phyloP scores from a whole-genome alignment of 2,329 filamentous ascomycete species.

The Colletotrichum godetiae region DNA sequence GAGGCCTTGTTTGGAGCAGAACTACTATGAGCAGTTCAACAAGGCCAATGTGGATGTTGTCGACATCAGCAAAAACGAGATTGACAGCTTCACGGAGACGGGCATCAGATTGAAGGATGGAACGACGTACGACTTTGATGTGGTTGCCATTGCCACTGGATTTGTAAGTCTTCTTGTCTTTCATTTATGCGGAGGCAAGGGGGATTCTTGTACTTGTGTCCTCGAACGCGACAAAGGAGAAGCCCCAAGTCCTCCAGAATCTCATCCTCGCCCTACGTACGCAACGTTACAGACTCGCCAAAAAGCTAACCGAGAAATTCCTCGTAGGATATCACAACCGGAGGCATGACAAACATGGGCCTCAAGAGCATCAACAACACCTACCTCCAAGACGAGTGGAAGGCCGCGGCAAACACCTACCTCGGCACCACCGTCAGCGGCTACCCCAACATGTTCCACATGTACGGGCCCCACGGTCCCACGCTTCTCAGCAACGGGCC shows the following conservation, averaged over 20 bases:
- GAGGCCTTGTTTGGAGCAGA: slow-evolving; percentile 55
- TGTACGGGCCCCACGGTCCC: slow-evolving; percentile 68
- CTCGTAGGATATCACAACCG: slow-evolving; percentile 16
- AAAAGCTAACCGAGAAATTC: not conserved
- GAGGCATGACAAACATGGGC: slow-evolving; percentile 57
- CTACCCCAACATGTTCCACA: slow-evolving; percentile 63
- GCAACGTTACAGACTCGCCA: not conserved
- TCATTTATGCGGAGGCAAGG: not conserved
- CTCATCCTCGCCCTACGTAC: not conserved
- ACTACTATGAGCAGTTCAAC: slow-evolving; percentile 62
- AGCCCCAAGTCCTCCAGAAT: fast-evolving
- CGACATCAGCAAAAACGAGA: slow-evolving; percentile 52
- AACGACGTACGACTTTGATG: slow-evolving; percentile 54
- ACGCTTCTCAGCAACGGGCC: slow-evolving; percentile 68
- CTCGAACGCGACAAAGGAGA: not conserved
- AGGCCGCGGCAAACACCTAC: slow-evolving; percentile 53
- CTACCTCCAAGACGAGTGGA: slow-evolving; percentile 56
- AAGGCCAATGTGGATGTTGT: slow-evolving; percentile 54
- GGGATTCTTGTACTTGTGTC: not conserved
- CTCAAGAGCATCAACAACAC: slow-evolving; percentile 52
- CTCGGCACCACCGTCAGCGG: slow-evolving; percentile 55
- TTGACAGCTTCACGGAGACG: slow-evolving; percentile 53
- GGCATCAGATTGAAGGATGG: slow-evolving; percentile 54
- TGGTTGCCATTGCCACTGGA: slow-evolving; percentile 57
- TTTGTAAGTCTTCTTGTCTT: slow-evolving; percentile 49